Evolutionary conservation across 1,139 yeast genomes (phyloP), one percentile per base, ranked within the genome.

Genomic region (Candida albicans): DNA sequence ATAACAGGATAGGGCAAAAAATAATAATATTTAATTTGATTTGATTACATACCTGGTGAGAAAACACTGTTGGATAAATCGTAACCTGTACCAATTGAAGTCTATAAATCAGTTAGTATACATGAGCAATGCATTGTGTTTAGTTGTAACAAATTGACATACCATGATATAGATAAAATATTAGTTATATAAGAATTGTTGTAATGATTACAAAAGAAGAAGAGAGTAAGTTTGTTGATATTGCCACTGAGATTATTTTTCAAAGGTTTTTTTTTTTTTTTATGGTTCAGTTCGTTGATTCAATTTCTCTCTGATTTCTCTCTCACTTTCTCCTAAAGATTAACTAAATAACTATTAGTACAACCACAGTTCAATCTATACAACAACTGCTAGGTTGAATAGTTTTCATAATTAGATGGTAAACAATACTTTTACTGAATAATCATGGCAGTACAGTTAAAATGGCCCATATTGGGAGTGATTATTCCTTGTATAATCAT

Each of bases 61-160:
- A 87, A 87, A 48, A 90, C 96, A 71, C 95, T 85, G 72, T 91
- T 91, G 38, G 96, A 88, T 62, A 91, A 81, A 74, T 91, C 98
- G 79, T 91, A 91, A 31, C 98, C 98, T 28, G 97, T 91, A 58
- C 98, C 98, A 60, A 91, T 90, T 43, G 97, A 90, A 37, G 97
- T 87, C 68, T 59, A 40, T 8, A 9, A 10, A 27, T 32, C 2
- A 5, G 22, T 18, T 18, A 18, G 22, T 18, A 18, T 18, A 18
- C 3, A 18, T 18, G 5, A 18, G 5, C 22, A 18, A 5, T 18
- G 3, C 5, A 18, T 18, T 18, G 5, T 18, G 22, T 4, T 18
- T 5, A 12, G 36, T 33, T 29, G 13, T 12, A n/a, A n/a, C 11
- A 7, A 27, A 27, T 27, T 27, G 29, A 10, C 11, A 10, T n/a